Evolutionary conservation across 352 stramenopile genomes (phyloP), one percentile per base, ranked within the genome.

Genomic region (Phytophthora kernoviae): DNA sequence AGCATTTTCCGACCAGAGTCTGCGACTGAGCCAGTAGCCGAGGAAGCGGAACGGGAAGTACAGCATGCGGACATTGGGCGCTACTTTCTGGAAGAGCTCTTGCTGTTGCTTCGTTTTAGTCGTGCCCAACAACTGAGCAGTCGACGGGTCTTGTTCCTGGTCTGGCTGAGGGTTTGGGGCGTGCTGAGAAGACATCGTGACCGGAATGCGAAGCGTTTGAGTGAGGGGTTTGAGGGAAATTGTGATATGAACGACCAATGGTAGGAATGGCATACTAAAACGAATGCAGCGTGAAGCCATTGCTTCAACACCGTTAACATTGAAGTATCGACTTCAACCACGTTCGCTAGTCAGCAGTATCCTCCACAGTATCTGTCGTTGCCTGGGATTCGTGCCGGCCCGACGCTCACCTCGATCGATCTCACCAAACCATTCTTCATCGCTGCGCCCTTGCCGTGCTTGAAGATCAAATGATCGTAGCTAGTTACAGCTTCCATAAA

Each of bases 331-430:
- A 40, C 33, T 40, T 40, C 33, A 33, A 60, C 32, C 42, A 40
- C 15, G 53, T 54, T 61, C 32, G 53, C 52, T 27, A 44, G 27
- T 27, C 65, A 90, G 48, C 77, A 88, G 47, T 84, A 81, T 9
- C 80, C 80, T 30, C 73, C 77, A 48, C 73, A 81, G 74, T 90
- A 88, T 26, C 58, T 58, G 5, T 50, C 52, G 50, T 76, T 75
- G 22, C 49, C 54, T 1, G 51, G 33, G 40, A 72, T 78, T 5
- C 48, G 54, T 18, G 77, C 77, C 0, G 80, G 77, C 0, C 80
- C 77, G 5, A 88, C 76, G 4, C 47, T 33, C 55, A 88, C 76
- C 14, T 73, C 54, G 26, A 90, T 77, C 17, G 57, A 54, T 60
- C 72, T 79, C 54, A 88, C 57, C 27, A 62, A 21, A 22, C 65